phyloP scores from a whole-genome alignment of 2,329 filamentous ascomycete genomes.

The Taxawa tesnikishii region DNA sequence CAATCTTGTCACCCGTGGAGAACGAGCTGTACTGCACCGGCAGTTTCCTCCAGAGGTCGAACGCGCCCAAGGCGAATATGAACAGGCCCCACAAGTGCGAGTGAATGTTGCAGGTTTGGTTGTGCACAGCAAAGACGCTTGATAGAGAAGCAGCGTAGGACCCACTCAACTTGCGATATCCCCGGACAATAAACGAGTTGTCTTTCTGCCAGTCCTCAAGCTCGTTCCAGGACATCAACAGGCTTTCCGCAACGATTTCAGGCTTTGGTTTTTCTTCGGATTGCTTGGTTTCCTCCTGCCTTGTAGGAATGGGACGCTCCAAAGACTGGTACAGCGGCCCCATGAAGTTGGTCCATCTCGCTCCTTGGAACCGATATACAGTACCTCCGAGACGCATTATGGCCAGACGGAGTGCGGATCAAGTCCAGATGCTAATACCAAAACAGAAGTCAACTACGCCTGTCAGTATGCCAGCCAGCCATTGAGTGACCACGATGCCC shows the following conservation, averaged over 20 bases:
- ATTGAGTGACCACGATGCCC: too few species aligned
- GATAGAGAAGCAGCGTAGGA: slow-evolving; percentile 1
- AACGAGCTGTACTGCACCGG: slow-evolving; percentile 21
- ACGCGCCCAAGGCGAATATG: slow-evolving; percentile 12
- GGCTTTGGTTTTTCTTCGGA: background rate
- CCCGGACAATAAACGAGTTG: slow-evolving; percentile 4
- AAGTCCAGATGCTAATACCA: too few species aligned
- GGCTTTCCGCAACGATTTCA: too few species aligned
- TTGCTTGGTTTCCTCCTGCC: background rate
- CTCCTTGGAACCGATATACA: too few species aligned
- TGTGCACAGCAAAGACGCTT: slow-evolving; percentile 3
- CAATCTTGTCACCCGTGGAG: slow-evolving; percentile 21
- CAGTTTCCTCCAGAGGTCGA: slow-evolving; percentile 15
- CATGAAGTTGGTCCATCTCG: too few species aligned
- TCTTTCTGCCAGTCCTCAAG: slow-evolving; percentile 4
- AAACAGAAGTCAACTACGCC: too few species aligned
- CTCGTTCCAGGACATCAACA: slow-evolving; percentile 6
- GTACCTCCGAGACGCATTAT: too few species aligned
- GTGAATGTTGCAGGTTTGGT: slow-evolving; percentile 7
- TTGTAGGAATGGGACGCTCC: too few species aligned
- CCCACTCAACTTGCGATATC: slow-evolving; percentile 3
- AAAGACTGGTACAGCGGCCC: too few species aligned
- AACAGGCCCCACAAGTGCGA: slow-evolving; percentile 16
- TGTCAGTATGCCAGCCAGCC: too few species aligned
- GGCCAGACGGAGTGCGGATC: too few species aligned